Evolutionary conservation across 257 asterid species (phyloP).

Genomic region (Thymus mandschuricus): DNA sequence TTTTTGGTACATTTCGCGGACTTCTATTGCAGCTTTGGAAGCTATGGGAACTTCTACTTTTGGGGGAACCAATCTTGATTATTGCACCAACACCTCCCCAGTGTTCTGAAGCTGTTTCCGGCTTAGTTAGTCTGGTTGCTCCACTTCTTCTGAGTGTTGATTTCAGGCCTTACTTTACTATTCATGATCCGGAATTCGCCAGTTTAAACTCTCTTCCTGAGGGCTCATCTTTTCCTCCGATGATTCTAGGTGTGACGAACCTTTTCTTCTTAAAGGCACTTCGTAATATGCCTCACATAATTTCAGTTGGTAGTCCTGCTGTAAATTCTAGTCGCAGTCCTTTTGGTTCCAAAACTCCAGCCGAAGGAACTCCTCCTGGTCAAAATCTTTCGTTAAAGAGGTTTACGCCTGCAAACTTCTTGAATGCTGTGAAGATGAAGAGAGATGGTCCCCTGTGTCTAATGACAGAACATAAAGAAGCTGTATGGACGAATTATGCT

Average conservation of each 20-base stretch:
- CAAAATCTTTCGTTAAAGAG: constrained; percentile 64
- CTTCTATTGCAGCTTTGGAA: constrained; percentile 94
- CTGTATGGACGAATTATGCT: constrained; percentile 82
- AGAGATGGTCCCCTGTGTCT: constrained; percentile 97
- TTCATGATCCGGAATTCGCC: constrained; percentile 91
- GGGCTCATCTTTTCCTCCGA: constrained; percentile 78
- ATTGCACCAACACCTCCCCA: constrained; percentile 96
- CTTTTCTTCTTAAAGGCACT: constrained; percentile 93
- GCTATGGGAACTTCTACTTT: constrained; percentile 89
- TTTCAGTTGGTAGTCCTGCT: constrained; percentile 91
- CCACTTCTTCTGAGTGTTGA: constrained; percentile 91
- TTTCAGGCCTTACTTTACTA: constrained; percentile 95
- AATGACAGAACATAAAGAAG: constrained; percentile 95
- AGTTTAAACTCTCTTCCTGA: constrained; percentile 71
- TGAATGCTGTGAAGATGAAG: constrained; percentile 86
- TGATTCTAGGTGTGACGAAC: constrained; percentile 92
- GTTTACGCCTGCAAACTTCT: constrained; percentile 77
- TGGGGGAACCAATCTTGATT: constrained; percentile 92
- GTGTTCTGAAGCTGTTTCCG: constrained; percentile 94
- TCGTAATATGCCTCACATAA: constrained; percentile 80
- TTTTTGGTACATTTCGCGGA: constrained; percentile 85
- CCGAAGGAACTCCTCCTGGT: constrained; percentile 52
- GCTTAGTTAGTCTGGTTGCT: constrained; percentile 90
- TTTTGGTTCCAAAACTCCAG: constrained; percentile 50
- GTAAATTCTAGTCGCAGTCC: constrained; percentile 58